These are phyloP conservation scores for Neofusicoccum laricinum DNA, from an alignment of 2,329 filamentous ascomycete genomes.

Conservation along the genomic window DNA sequence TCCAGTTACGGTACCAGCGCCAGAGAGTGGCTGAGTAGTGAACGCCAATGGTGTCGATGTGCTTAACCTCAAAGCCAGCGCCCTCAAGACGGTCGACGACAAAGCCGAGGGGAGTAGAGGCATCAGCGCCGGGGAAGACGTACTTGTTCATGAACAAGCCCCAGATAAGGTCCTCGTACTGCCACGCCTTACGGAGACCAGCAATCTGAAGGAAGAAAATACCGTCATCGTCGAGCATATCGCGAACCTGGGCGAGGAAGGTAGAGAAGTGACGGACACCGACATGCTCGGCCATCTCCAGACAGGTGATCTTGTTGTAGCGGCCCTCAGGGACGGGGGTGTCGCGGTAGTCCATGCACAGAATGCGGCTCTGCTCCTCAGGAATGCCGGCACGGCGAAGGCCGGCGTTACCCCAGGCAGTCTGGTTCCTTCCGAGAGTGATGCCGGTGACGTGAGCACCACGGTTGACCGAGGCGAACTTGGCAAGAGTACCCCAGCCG, in stretches of 20 bases:
- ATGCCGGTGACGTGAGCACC: slow-evolving; percentile 82
- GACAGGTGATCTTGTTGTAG: slow-evolving; percentile 94
- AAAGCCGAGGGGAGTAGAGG: slow-evolving; percentile 86
- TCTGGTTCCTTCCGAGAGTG: slow-evolving; percentile 94
- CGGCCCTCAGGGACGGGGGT: slow-evolving; percentile 73
- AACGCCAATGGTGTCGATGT: slow-evolving; percentile 87
- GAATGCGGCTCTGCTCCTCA: slow-evolving; percentile 84
- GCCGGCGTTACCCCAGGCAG: slow-evolving; percentile 90
- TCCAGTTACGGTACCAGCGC: slow-evolving; percentile 99
- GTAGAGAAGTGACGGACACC: slow-evolving; percentile 81
- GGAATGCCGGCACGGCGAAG: slow-evolving; percentile 77
- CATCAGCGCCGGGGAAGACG: slow-evolving; percentile 94
- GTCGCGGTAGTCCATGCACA: slow-evolving; percentile 97
- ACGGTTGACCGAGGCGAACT: slow-evolving; percentile 90
- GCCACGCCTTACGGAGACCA: slow-evolving; percentile 90
- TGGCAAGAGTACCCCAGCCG: slow-evolving; percentile 94
- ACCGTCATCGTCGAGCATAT: slow-evolving; percentile 96
- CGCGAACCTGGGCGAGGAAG: slow-evolving; percentile 83
- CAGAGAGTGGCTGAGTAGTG: slow-evolving; percentile 96
- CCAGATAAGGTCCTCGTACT: slow-evolving; percentile 97
- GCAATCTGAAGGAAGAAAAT: slow-evolving; percentile 95
- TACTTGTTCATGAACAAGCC: slow-evolving; percentile 99
- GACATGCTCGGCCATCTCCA: slow-evolving; percentile 99
- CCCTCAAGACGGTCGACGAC: slow-evolving; percentile 82
- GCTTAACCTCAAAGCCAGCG: slow-evolving; percentile 87